phyloP scores from a whole-genome alignment of 805 yeast genomes.

The Candida germanica region DNA sequence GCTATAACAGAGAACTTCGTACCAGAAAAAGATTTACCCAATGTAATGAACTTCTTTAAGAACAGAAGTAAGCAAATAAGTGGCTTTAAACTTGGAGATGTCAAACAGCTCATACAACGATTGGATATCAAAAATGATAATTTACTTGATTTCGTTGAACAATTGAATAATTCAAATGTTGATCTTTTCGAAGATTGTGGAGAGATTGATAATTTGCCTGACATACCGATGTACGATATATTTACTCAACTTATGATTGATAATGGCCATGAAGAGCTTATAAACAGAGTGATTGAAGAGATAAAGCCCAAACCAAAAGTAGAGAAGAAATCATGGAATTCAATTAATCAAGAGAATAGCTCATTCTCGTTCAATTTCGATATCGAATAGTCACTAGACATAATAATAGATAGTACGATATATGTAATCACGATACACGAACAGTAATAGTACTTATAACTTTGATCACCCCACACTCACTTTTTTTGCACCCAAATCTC shows the following conservation, averaged over 20 bases:
- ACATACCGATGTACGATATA: conserved; percentile 60
- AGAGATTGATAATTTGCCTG: conserved; percentile 40
- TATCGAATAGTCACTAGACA: no score
- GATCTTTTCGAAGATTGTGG: conserved; percentile 58
- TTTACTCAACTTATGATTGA: conserved; percentile 50
- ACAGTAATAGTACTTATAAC: no score
- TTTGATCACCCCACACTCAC: no score
- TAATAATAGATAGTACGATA: no score
- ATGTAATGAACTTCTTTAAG: conserved; percentile 64
- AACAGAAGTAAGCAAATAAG: conserved; percentile 68
- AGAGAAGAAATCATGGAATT: conserved; percentile 3
- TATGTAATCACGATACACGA: no score
- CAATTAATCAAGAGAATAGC: background rate
- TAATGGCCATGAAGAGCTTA: conserved; percentile 30
- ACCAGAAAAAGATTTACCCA: conserved; percentile 58
- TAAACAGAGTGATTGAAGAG: conserved; percentile 2
- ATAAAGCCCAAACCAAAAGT: conserved; percentile 4
- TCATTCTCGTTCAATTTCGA: conserved; percentile 11
- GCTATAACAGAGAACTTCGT: conserved; percentile 91
- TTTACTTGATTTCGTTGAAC: conserved; percentile 1
- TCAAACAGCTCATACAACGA: conserved; percentile 33
- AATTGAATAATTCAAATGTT: conserved; percentile 4
- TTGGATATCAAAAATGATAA: conserved; percentile 6
- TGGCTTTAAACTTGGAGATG: conserved; percentile 66
- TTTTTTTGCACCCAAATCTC: no score